Percentiles rank a stretch among this genome's conserved stretches.
Conservation (phyloP, 2,329 filamentous ascomycete species). For the Nannizzia gypsea region DNA sequence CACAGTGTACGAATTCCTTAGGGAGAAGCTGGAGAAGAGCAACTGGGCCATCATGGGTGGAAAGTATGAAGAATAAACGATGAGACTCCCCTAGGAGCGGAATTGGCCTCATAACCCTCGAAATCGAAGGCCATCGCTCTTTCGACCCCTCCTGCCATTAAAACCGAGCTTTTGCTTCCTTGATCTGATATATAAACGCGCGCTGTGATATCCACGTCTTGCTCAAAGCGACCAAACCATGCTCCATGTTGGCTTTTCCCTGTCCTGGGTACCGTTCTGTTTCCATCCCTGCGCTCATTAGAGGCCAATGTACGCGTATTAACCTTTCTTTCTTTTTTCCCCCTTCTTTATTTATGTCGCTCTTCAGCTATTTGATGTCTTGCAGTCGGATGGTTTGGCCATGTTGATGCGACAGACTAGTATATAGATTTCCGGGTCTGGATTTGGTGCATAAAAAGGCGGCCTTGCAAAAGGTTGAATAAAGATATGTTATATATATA, state of each 20-base stretch:
- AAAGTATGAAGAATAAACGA: constrained; percentile 52
- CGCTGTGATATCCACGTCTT: background rate
- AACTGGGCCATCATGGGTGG: constrained; percentile 48
- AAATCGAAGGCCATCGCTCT: background rate
- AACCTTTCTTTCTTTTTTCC: too few relatives aligned
- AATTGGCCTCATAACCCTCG: background rate
- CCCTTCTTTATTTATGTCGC: background rate
- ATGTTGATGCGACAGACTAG: background rate
- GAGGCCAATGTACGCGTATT: background rate
- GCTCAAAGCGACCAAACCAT: background rate
- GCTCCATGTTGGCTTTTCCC: constrained; percentile 5
- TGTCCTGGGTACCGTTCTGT: constrained; percentile 16
- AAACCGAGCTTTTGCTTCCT: too few relatives aligned
- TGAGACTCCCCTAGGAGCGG: background rate
- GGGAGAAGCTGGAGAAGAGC: constrained; percentile 58
- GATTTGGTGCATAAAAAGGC: constrained; percentile 4
- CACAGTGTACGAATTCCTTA: constrained; percentile 65
- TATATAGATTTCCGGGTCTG: constrained; percentile 4
- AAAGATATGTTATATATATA: background rate
- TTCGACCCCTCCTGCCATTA: too few relatives aligned
- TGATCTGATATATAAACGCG: background rate
- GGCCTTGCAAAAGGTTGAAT: background rate
- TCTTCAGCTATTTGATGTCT: background rate
- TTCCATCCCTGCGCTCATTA: constrained; percentile 1
- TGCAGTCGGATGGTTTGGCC: constrained; percentile 2